These are phyloP conservation scores for Penicillium atrosanguineum DNA, from an alignment of 495 filamentous ascomycete species.

Conservation along the genomic window DNA sequence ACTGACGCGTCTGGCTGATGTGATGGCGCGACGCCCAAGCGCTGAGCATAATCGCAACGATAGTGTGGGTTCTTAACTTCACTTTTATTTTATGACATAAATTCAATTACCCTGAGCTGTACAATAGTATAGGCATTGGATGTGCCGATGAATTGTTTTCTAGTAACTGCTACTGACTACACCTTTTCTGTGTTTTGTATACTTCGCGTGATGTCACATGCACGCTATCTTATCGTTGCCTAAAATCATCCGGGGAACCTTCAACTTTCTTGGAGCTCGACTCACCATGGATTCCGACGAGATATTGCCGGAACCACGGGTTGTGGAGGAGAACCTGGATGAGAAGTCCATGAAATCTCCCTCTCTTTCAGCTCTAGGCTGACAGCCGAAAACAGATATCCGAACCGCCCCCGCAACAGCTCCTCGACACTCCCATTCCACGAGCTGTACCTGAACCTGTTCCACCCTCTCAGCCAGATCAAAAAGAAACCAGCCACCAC, in stretches of 20 bases:
- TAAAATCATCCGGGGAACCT: constrained; percentile 25
- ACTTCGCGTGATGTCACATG: constrained; percentile 15
- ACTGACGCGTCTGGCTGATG: constrained; percentile 30
- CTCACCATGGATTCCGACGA: constrained; percentile 49
- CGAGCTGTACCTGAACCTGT: constrained; percentile 71
- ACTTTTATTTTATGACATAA: neutral
- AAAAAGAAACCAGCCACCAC: constrained; percentile 69
- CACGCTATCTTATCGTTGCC: constrained; percentile 34
- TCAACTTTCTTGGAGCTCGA: constrained; percentile 20
- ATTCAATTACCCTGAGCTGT: neutral
- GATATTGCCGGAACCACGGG: constrained; percentile 16
- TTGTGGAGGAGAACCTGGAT: constrained; percentile 56
- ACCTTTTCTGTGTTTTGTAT: neutral
- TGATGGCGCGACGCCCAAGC: constrained; percentile 9
- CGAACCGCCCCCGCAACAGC: constrained; percentile 79
- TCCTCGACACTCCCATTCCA: constrained; percentile 79
- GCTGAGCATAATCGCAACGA: constrained; percentile 2
- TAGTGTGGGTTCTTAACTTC: constrained; percentile 6
- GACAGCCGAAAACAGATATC: constrained; percentile 57
- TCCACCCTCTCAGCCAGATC: constrained; percentile 82
- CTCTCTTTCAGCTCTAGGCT: constrained; percentile 11
- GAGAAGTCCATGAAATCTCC: constrained; percentile 51
- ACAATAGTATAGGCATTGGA: neutral
- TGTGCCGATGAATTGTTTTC: neutral
- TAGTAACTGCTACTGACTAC: too few species aligned